Percentiles rank a stretch among this genome's conserved stretches.
Evolutionary conservation across 805 yeast species (phyloP).

Genomic region (Candida maltosa): DNA sequence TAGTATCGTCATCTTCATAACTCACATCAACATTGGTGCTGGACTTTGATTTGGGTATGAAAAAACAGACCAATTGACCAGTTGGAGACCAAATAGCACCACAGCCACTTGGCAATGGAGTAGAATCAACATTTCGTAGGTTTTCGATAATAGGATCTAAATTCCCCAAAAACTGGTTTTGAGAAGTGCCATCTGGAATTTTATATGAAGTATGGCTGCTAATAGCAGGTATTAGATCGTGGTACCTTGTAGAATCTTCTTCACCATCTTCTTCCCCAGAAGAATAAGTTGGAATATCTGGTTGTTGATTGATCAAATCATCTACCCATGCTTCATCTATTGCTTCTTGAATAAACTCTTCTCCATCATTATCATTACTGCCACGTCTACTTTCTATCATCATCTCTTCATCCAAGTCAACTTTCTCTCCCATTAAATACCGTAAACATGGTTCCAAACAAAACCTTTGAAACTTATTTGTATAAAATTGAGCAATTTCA

Average conservation of each 20-base stretch:
- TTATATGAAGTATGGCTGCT: too few relatives aligned
- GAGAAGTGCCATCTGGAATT: too few relatives aligned
- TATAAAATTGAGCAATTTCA: slow-evolving; percentile 54
- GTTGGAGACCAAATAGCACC: slow-evolving; percentile 85
- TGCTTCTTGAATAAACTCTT: slow-evolving; percentile 25
- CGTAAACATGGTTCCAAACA: slow-evolving; percentile 81
- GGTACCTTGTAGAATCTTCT: too few relatives aligned
- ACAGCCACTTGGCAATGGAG: slow-evolving; percentile 91
- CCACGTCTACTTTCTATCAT: slow-evolving; percentile 20
- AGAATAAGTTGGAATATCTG: slow-evolving; percentile 20
- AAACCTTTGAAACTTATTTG: slow-evolving; percentile 52
- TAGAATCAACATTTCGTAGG: slow-evolving; percentile 48
- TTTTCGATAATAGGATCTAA: slow-evolving; percentile 19
- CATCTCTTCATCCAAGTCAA: slow-evolving; percentile 38
- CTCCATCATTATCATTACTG: slow-evolving; percentile 21
- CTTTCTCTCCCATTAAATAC: slow-evolving; percentile 75
- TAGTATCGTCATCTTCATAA: slow-evolving; percentile 26
- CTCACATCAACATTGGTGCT: too few relatives aligned
- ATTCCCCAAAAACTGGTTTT: too few relatives aligned
- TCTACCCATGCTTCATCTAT: slow-evolving; percentile 43
- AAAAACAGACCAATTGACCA: slow-evolving; percentile 81
- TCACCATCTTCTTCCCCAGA: slow-evolving; percentile 29
- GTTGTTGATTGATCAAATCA: slow-evolving; percentile 36
- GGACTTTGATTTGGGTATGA: slow-evolving; percentile 46
- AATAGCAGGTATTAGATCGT: slow-evolving; percentile 41